Base-by-base conservation (phyloP, 75 land plant species). In the Sequoia sempervirens region DNA sequence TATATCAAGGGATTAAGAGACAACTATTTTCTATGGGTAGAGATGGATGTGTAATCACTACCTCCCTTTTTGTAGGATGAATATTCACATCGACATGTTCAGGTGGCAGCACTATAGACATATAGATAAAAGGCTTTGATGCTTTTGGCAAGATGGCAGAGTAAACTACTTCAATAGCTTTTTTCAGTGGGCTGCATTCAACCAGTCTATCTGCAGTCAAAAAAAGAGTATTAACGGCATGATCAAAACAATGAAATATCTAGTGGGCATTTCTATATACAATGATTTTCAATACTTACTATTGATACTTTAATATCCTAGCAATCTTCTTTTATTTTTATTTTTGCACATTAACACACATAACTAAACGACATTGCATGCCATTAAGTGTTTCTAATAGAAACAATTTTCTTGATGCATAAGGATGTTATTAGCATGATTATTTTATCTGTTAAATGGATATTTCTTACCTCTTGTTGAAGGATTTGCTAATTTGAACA, bases 31-130 rank as follows among this genome's bases (percentile, higher is more conserved):
- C 30, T 70, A 32, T 2, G 32, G 30, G 15, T 2, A 70, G 9
- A 30, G 52, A 26, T 78, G 13, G 28, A 54, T 81, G 46, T 34
- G 15, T 6, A 58, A 50, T 47, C 38, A 17, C 37, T 90, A 97
- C 99, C 99, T 98, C 99, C 88, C 92, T 87, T 83, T 98, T 98
- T 84, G 99, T 98, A 32, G 99, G 99, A 89, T 98, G 99, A 15
- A 98, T 89, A 92, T 98, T 98, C 79, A 98, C 99, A 87, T 98
- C 99, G 32, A 98, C 95, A 86, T 98, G 99, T 87, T 96, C 97
- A 76, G 93, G 76, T 50, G 99, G 99, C 66, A 98, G 81, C 34
- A 73, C 45, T 68, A 98, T 98, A 45, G 99, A 98, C 96, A 98
- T 92, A 82, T 94, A 96, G 20, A 98, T 85, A 85, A 94, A 98